Conservation (phyloP, 192 early-diverging fungal species). For the Glomus cerebriforme region DNA sequence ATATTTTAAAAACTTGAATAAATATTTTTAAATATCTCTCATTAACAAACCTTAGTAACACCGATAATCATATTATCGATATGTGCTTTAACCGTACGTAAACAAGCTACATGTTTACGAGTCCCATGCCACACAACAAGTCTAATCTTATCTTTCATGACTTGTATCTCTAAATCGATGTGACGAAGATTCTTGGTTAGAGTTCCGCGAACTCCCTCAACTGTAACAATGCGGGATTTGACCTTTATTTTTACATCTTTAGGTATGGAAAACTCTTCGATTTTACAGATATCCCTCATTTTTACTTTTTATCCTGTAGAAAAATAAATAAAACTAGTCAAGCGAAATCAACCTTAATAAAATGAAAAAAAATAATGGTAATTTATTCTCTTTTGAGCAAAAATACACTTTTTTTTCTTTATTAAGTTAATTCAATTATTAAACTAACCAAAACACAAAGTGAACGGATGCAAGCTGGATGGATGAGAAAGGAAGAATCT, state of each 20-base stretch:
- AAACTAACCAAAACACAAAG: constrained; percentile 8
- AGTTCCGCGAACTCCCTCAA: constrained; percentile 90
- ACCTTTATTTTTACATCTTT: constrained; percentile 80
- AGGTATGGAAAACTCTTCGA: constrained; percentile 88
- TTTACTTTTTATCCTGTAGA: not conserved
- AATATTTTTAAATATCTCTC: not conserved
- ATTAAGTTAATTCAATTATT: not conserved
- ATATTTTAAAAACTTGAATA: not conserved
- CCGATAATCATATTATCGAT: constrained; percentile 97
- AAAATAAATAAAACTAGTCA: not conserved
- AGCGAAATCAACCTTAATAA: not conserved
- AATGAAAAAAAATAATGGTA: not conserved
- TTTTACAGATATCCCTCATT: constrained; percentile 94
- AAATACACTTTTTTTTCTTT: not conserved
- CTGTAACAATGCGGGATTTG: constrained; percentile 87
- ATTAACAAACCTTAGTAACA: constrained; percentile 79
- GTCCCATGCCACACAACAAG: constrained; percentile 93
- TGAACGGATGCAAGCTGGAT: constrained; percentile 15
- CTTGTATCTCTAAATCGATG: constrained; percentile 89
- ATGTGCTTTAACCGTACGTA: constrained; percentile 94
- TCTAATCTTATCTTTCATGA: constrained; percentile 69
- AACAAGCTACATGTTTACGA: constrained; percentile 98
- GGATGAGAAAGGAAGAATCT: not conserved
- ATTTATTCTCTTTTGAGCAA: not conserved
- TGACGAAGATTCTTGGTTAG: constrained; percentile 91